These are phyloP conservation scores for Seminavis robusta DNA, from an alignment of 108 stramenopile genomes.

Conservation along the genomic window DNA sequence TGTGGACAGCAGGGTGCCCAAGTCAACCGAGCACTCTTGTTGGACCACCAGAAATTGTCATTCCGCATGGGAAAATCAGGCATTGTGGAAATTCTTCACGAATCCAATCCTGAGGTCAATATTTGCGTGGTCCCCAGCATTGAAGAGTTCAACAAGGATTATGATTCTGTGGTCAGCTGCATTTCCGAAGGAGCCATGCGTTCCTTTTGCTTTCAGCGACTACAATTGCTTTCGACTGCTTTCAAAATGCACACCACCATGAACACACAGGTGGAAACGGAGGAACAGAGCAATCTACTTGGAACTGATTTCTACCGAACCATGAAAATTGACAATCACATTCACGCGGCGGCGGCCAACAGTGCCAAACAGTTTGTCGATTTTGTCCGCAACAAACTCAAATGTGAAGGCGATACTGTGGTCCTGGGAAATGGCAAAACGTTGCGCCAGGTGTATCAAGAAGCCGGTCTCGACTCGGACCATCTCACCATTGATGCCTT, in stretches of 20 bases:
- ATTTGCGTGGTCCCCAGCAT: conserved; percentile 48
- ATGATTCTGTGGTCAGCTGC: conserved; percentile 68
- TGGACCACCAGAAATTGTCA: conserved; percentile 9
- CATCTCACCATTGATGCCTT: conserved; percentile 99
- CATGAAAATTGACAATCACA: conserved; percentile 99
- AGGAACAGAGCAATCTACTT: conserved; percentile 77
- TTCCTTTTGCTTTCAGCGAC: conserved; percentile 82
- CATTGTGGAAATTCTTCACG: conserved; percentile 60
- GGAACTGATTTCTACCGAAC: conserved; percentile 98
- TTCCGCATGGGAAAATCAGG: conserved; percentile 62
- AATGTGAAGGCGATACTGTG: conserved; percentile 82
- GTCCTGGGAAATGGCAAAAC: conserved; percentile 78
- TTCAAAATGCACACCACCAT: conserved; percentile 88
- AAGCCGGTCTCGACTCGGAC: conserved; percentile 92
- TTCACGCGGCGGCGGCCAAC: conserved; percentile 96
- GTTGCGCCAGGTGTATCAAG: conserved; percentile 69
- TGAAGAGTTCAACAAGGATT: conserved; percentile 68
- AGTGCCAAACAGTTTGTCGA: conserved; percentile 97
- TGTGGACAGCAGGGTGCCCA: conserved; percentile 35
- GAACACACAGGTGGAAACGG: conserved; percentile 75
- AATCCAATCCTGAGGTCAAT: conserved; percentile 14
- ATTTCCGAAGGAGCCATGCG: conserved; percentile 75
- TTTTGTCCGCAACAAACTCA: conserved; percentile 96
- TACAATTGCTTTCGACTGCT: conserved; percentile 73
- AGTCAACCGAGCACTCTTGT: conserved; percentile 2